Percentiles rank a stretch among this genome's conserved stretches.
These are phyloP conservation scores for Coelastrella sp. DNA, from an alignment of 139 green algal species.

Conservation along the genomic window DNA sequence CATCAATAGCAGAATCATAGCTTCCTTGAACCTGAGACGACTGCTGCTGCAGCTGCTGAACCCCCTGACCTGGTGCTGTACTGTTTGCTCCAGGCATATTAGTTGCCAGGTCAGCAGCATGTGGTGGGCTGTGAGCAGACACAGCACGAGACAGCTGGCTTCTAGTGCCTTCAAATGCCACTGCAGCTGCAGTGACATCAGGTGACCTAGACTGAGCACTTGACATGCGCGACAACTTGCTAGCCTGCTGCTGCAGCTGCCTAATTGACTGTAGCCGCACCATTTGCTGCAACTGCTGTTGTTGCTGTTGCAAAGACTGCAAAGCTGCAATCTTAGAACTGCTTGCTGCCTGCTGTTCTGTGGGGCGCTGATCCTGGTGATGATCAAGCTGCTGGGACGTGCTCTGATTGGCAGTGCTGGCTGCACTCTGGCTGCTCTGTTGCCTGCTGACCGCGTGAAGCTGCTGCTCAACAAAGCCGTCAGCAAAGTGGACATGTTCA, in stretches of 20 bases:
- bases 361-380: not conserved
- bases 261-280: not conserved
- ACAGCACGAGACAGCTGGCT: too few species aligned
- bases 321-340: not conserved
- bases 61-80: too few species aligned
- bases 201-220: not conserved
- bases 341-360: not conserved
- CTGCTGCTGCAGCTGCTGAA: too few species aligned
- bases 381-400: not conserved
- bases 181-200: not conserved
- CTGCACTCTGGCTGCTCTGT: not conserved
- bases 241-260: not conserved
- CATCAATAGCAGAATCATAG: too few species aligned
- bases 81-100: too few species aligned
- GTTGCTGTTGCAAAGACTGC: slow-evolving; percentile 31
- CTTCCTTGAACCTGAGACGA: too few species aligned
- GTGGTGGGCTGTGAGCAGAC: too few species aligned
- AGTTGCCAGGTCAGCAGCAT: too few species aligned
- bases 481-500: too few species aligned
- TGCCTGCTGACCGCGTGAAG: not conserved
- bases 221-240: not conserved
- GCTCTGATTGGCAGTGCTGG: not conserved
- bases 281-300: not conserved
- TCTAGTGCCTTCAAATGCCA: too few species aligned
- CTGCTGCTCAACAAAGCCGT: not conserved